Evolutionary conservation across 768 basidiomycete species (phyloP).

Genomic region (Stropharia rugosoannulata): DNA sequence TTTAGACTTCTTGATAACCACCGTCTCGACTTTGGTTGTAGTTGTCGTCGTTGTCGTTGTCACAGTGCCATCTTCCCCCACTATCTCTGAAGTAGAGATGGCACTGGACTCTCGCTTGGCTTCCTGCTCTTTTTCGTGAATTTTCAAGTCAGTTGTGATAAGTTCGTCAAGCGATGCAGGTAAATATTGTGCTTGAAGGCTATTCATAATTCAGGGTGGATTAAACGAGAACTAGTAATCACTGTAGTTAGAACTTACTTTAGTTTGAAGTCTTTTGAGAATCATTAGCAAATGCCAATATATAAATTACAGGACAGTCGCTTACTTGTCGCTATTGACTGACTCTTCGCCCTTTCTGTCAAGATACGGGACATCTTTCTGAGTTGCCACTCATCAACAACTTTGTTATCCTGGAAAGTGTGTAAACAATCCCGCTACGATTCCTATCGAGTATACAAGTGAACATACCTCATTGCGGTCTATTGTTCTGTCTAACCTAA

Average conservation of each 20-base stretch:
- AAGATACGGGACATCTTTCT: conserved; percentile 40
- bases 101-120: conserved; percentile 25
- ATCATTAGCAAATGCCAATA: neutral
- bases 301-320: neutral
- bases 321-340: conserved; percentile 47
- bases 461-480: conserved; percentile 21
- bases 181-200: neutral
- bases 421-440: neutral
- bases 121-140: conserved; percentile 33
- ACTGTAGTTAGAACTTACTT: conserved; percentile 23
- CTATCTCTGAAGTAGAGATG: conserved; percentile 18
- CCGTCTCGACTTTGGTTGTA: conserved; percentile 25
- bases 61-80: conserved; percentile 22
- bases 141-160: conserved; percentile 24
- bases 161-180: conserved; percentile 33
- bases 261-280: conserved; percentile 27
- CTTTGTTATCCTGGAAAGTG: conserved; percentile 16
- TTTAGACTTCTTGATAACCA: conserved; percentile 19
- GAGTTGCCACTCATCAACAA: conserved; percentile 31
- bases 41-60: conserved; percentile 30
- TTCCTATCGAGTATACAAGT: neutral
- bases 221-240: conserved; percentile 4
- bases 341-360: conserved; percentile 44
- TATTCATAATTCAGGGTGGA: neutral
- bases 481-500: conserved; percentile 30